Evolutionary conservation across 768 basidiomycete genomes (phyloP), one percentile per base, ranked within the genome.

Genomic region (Clitopilus passeckerianus): DNA sequence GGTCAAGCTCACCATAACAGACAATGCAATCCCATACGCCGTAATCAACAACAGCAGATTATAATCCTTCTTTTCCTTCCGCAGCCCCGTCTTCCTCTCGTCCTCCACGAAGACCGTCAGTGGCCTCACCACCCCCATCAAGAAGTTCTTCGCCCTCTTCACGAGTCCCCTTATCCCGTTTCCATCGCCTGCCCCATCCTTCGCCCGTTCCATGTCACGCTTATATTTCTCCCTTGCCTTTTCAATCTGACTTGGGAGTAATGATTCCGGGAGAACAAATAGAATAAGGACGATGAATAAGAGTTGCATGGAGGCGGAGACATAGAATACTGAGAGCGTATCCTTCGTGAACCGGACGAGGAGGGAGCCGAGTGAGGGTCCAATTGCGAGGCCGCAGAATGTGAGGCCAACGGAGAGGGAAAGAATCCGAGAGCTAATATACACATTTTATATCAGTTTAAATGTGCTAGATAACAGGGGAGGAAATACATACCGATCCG

Each of bases 321-420:
- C 64, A 70, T 91, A 95, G 76, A 95, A 95, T 16, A 91, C 85
- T 0, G 83, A 83, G 23, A 91, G 69, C 9, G 81, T 65, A 15
- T 75, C 71, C 5, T 78, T 80, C 0, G 87, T 89, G 24, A 71
- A 65, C 33, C 74, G 80, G 66, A 94, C 83, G 41, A 92, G 67
- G 34, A 90, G 60, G 55, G 83, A 79, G 14, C 92, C 91, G 0
- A 94, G 59, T 2, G 84, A 78, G 4, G 94, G 94, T 0, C 94
- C 94, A 18, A 90, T 30, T 1, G 87, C 87, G 66, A 90, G 79
- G n/a, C 94, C 94, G 9, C 74, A 67, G 71, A 90, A 92, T 46
- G 86, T 60, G 3, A 91, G 74, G 1, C 94, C 94, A 1, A 85
- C 71, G 52, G 76, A 74, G 33, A 89, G 70, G 1, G 91, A 90